Evolutionary conservation across 1,139 yeast species (phyloP), one percentile per base, ranked within the genome.

Genomic region (Debaryomyces psychrophilus): DNA sequence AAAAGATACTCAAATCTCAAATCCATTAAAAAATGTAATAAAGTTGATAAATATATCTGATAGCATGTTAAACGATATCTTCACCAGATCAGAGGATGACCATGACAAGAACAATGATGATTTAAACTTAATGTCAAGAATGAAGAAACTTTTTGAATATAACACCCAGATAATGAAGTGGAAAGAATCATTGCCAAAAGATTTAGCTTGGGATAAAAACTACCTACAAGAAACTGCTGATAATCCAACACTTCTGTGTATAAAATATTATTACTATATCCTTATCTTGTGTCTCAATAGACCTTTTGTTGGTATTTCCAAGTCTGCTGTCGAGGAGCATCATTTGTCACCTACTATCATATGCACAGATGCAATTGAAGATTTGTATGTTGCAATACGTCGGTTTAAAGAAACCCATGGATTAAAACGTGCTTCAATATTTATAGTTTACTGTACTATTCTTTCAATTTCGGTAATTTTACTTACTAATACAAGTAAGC

Each of bases 181-280:
- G 86, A 71, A 76, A 53, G 62, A 66, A 35, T 67, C 70, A 8
- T 61, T 79, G 39, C 83, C 83, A 0, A 64, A 64, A 3, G 81
- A 77, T 50, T 61, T 81, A 37, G 69, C 71, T 50, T 82, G 86
- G 85, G 70, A 76, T 44, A 64, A 73, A 38, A 58, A 61, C 2
- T 60, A 67, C n/a, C 62, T 82, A 28, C 60, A 63, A 37, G 61
- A 62, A 44, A 67, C 73, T n/a, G 82, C 81, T 46, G 70, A 77
- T 62, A 64, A 79, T 60, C 76, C 83, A 46, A 65, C 82, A 31
- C 60, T 76, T 18, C 69, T 81, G 48, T 71, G 81, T 45, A 76
- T 81, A 31, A 67, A 85, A 54, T 82, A 80, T 58, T 81, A 80
- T 56, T 83, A 82, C 57, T 82, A 81, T 55, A 77, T 82, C 37